Conservation (phyloP, 768 basidiomycete genomes). For the Sistotremastrum niveocremeum region DNA sequence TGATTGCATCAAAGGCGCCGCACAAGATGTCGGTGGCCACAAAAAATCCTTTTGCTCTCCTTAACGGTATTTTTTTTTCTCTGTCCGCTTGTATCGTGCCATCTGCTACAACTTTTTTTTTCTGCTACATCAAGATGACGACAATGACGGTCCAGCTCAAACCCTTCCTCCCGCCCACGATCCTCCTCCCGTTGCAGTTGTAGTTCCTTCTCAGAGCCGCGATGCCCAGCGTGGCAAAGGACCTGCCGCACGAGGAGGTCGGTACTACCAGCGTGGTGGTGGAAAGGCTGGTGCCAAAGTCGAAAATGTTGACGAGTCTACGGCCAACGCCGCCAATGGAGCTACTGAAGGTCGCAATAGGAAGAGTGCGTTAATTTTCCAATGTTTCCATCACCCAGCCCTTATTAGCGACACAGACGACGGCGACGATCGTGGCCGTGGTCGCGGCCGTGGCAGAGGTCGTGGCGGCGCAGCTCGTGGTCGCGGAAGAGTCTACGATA, state of each 20-base stretch:
- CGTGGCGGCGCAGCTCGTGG: constrained; percentile 34
- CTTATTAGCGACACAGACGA: constrained; percentile 16
- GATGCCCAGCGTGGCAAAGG: constrained; percentile 35
- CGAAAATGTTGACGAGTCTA: constrained; percentile 25
- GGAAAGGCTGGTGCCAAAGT: constrained; percentile 21
- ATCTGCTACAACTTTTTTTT: not conserved
- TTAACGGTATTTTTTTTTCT: constrained; percentile 39
- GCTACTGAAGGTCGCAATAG: constrained; percentile 20
- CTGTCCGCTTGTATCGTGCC: not conserved
- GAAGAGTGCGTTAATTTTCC: constrained; percentile 16
- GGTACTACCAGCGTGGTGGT: constrained; percentile 57
- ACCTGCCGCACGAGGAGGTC: constrained; percentile 50
- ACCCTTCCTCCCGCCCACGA: not conserved
- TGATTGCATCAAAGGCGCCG: constrained; percentile 36
- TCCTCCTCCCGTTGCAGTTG: constrained; percentile 4
- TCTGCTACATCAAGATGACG: constrained; percentile 1
- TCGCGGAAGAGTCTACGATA: constrained; percentile 71
- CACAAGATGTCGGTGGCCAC: constrained; percentile 83
- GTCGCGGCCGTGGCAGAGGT: constrained; percentile 39
- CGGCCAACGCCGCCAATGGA: constrained; percentile 23
- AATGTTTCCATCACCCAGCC: not conserved
- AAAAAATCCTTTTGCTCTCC: constrained; percentile 73
- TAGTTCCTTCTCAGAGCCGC: constrained; percentile 21
- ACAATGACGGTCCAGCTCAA: not conserved
- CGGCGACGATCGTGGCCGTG: constrained; percentile 31